These are phyloP conservation scores for Theileria parva DNA, from an alignment of 169 alveolate genomes.

Conservation along the genomic window DNA sequence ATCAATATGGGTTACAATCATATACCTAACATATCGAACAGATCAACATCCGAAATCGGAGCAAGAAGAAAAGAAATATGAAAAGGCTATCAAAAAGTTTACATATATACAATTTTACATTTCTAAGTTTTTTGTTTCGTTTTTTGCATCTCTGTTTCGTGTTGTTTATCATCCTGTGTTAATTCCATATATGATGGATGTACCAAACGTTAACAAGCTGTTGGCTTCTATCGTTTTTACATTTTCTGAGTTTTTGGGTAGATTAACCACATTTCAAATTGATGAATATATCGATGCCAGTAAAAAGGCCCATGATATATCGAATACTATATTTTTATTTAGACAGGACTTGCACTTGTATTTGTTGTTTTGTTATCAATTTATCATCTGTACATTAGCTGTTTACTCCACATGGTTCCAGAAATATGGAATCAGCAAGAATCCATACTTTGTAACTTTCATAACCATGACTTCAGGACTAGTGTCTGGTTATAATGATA, in stretches of 20 bases:
- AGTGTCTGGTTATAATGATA: background rate
- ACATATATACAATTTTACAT: background rate
- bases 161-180: slow-evolving; percentile 1
- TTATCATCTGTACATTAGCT: background rate
- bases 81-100: slow-evolving; percentile 1
- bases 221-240: slow-evolving; percentile 11
- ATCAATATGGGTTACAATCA: background rate
- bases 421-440: slow-evolving; percentile 1
- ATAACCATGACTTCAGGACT: background rate
- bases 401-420: slow-evolving; percentile 4
- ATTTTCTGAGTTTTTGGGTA: slow-evolving; percentile 4
- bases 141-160: background rate
- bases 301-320: background rate
- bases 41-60: background rate
- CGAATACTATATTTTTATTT: background rate
- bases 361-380: background rate
- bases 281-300: slow-evolving; percentile 5
- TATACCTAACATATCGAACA: background rate
- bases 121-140: background rate
- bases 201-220: background rate
- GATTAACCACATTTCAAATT: background rate
- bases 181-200: slow-evolving; percentile 13
- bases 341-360: background rate
- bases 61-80: background rate
- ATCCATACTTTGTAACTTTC: background rate